Evolutionary conservation across 306 rosid species (phyloP), one percentile per base, ranked within the genome.

Genomic region (Acacia crassicarpa): DNA sequence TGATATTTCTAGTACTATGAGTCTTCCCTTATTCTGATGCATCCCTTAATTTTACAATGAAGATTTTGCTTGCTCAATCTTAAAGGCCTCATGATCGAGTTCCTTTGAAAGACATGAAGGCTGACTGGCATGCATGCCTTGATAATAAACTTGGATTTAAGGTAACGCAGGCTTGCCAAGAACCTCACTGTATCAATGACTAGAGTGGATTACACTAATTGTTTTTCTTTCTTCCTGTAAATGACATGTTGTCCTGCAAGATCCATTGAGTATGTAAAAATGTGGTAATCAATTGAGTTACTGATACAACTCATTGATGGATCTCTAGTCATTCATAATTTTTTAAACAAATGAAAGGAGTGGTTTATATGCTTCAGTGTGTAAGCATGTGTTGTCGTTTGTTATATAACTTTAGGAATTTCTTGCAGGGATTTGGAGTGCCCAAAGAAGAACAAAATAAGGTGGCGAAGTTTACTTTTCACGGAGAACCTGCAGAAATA

Each of bases 341-440:
- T 58, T n/a, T 19, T 54, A 4, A 17, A 19, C 59, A 53, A 53
- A 53, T 33, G 71, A 33, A 16, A 66, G 17, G 23, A 33, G 22
- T 16, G 40, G 40, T 66, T 66, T 66, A 66, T 66, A 14, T 66
- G 12, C 22, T 67, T 38, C 2, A 67, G 44, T 8, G 27, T 67
- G 25, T 67, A 38, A 67, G n/a, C 15, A 67, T 67, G 48, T 35
- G 45, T 8, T 38, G n/a, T 67, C 20, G 5, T 38, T 35, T 3
- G 44, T 35, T 38, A 67, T 19, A 3, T 67, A 23, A 4, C 33
- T 4, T 9, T 44, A 23, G 12, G 13, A 59, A 22, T 54, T 74
- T 68, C 62, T 69, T 51, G 58, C 88, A 90, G 98, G 94, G 98
- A 51, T 91, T 87, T 87, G 91, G 90, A 63, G 84, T 91, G 77